Conservation (phyloP, 2,329 filamentous ascomycete genomes). For the Onygenales sp. region DNA sequence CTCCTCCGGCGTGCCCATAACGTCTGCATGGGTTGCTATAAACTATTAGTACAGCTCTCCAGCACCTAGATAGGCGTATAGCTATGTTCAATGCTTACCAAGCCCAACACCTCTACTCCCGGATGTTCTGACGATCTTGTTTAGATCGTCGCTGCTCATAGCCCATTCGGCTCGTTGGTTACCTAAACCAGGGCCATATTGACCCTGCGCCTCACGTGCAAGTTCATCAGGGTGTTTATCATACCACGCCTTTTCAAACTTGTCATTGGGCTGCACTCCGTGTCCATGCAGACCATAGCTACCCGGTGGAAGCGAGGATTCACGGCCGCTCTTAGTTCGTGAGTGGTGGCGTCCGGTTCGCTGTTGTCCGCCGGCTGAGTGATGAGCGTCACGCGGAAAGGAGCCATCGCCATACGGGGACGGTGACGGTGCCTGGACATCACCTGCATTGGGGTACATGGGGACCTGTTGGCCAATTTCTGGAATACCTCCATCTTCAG, state of each 20-base stretch:
- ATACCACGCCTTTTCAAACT: conserved; percentile 85
- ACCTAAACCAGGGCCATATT: conserved; percentile 50
- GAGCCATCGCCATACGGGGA: conserved; percentile 43
- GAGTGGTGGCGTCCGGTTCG: conserved; percentile 49
- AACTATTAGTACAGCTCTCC: background rate
- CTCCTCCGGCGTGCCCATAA: conserved; percentile 72
- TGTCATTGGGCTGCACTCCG: conserved; percentile 63
- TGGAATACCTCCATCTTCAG: conserved; percentile 80
- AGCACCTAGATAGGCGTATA: conserved; percentile 4
- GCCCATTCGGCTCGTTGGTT: conserved; percentile 64
- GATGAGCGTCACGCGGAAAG: conserved; percentile 25
- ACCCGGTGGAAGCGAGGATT: conserved; percentile 65
- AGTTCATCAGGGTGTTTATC: conserved; percentile 79
- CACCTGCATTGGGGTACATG: conserved; percentile 84
- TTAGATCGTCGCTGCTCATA: conserved; percentile 80
- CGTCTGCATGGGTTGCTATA: conserved; percentile 53
- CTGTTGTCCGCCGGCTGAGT: conserved; percentile 37
- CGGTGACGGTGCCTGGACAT: conserved; percentile 91
- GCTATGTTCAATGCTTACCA: conserved; percentile 34
- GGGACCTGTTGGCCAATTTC: conserved; percentile 89
- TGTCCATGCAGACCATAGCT: conserved; percentile 93
- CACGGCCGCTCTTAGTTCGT: conserved; percentile 63
- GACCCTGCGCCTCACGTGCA: conserved; percentile 61
- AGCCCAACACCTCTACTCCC: conserved; percentile 41
- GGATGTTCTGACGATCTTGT: conserved; percentile 75